phyloP scores from a whole-genome alignment of 768 basidiomycete genomes.

The Boletus pseudopeckii region DNA sequence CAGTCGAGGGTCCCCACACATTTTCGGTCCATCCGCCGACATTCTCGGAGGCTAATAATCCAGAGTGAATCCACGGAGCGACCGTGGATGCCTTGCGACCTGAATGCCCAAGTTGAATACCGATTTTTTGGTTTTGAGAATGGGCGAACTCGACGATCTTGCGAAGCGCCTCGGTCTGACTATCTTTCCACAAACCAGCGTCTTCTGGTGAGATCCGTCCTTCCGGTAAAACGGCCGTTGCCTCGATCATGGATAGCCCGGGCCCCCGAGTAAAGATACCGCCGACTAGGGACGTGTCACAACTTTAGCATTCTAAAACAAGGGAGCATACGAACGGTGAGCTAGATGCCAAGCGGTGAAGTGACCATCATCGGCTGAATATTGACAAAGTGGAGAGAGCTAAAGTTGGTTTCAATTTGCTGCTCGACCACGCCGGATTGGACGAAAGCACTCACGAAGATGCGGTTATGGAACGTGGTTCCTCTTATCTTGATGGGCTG shows the following conservation, averaged over 20 bases:
- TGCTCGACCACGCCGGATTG: neutral
- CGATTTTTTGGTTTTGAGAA: slow-evolving; percentile 65
- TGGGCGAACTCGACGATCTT: slow-evolving; percentile 69
- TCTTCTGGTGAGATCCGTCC: slow-evolving; percentile 70
- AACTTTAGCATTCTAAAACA: neutral
- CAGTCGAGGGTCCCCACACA: slow-evolving; percentile 55
- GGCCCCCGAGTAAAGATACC: slow-evolving; percentile 47
- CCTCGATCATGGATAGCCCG: slow-evolving; percentile 62
- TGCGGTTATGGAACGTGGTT: slow-evolving; percentile 51
- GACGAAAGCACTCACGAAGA: slow-evolving; percentile 39
- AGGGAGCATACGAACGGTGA: slow-evolving; percentile 31
- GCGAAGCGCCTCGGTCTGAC: slow-evolving; percentile 45
- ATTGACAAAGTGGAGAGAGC: slow-evolving; percentile 60
- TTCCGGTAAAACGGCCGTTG: slow-evolving; percentile 57
- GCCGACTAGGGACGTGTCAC: slow-evolving; percentile 32
- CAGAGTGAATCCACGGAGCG: slow-evolving; percentile 56
- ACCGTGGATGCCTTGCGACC: slow-evolving; percentile 70
- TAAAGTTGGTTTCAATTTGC: slow-evolving; percentile 7
- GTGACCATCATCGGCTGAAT: slow-evolving; percentile 53
- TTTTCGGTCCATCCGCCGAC: slow-evolving; percentile 51
- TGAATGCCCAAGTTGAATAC: slow-evolving; percentile 72
- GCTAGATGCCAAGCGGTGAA: slow-evolving; percentile 56
- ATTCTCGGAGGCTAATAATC: slow-evolving; percentile 33
- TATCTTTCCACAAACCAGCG: slow-evolving; percentile 60
- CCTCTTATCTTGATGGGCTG: slow-evolving; percentile 54